Evolutionary conservation across 495 filamentous ascomycete species (phyloP).

Genomic region (Alectoria sarmentosa): DNA sequence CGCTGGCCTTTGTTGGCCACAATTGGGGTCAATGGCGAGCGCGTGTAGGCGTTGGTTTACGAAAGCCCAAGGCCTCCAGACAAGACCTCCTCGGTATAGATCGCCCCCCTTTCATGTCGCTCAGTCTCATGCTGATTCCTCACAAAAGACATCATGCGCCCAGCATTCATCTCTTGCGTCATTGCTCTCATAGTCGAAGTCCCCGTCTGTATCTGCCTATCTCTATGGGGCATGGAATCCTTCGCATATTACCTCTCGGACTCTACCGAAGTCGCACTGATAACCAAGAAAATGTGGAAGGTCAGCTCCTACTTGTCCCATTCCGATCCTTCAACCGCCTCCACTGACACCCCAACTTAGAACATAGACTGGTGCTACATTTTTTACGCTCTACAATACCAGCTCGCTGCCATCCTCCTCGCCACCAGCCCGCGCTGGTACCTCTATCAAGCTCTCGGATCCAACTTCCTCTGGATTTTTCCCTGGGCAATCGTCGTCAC

Average conservation of each 20-base stretch:
- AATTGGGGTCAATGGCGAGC: constrained; percentile 55
- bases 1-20: constrained; percentile 61
- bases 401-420: constrained; percentile 56
- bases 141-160: constrained; percentile 40
- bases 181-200: constrained; percentile 53
- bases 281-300: constrained; percentile 64
- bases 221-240: constrained; percentile 45
- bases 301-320: constrained; percentile 18
- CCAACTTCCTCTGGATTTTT: constrained; percentile 60
- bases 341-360: constrained; percentile 19
- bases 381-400: constrained; percentile 60
- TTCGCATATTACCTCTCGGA: constrained; percentile 57
- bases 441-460: constrained; percentile 55
- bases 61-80: constrained; percentile 34
- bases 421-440: constrained; percentile 63
- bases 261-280: constrained; percentile 47
- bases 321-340: constrained; percentile 16
- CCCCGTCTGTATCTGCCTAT: constrained; percentile 55
- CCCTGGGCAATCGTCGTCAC: constrained; percentile 65
- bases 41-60: constrained; percentile 31
- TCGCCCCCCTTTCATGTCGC: background rate
- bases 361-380: constrained; percentile 71
- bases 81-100: constrained; percentile 35
- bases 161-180: constrained; percentile 45
- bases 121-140: background rate